These are phyloP conservation scores for Fusarium sp. DNA, from an alignment of 2,329 filamentous ascomycete genomes.

Conservation along the genomic window DNA sequence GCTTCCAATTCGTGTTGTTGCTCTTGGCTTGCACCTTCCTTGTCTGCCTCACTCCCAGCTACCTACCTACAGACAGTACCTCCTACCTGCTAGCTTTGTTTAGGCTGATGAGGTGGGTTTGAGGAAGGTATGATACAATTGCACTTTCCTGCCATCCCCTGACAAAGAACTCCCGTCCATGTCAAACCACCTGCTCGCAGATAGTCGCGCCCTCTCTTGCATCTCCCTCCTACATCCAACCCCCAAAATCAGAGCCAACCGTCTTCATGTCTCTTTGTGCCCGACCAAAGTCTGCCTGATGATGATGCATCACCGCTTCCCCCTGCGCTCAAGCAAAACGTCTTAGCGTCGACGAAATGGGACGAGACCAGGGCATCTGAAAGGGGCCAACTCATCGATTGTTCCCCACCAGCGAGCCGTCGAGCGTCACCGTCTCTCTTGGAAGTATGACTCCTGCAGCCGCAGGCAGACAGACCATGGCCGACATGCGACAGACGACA, in stretches of 20 bases:
- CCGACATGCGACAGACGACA: conserved; percentile 14
- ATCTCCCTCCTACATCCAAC: conserved; percentile 21
- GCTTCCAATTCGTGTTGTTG: conserved; percentile 13
- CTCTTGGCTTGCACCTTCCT: conserved; percentile 9
- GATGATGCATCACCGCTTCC: conserved; percentile 45
- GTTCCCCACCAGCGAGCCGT: conserved; percentile 41
- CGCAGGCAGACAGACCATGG: conserved; percentile 31
- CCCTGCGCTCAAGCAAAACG: conserved; percentile 37
- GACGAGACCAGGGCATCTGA: conserved; percentile 43
- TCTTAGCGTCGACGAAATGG: conserved; percentile 42
- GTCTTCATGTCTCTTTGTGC: conserved; percentile 35
- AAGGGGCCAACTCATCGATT: conserved; percentile 45
- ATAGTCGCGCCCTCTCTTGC: conserved; percentile 10
- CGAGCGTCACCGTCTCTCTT: conserved; percentile 44
- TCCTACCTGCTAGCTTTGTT: conserved; percentile 10
- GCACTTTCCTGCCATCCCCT: conserved; percentile 19
- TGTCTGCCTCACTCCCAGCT: not conserved
- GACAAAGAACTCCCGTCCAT: conserved; percentile 11
- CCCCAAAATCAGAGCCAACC: conserved; percentile 9
- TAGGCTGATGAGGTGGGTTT: not conserved
- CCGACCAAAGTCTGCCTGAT: conserved; percentile 43
- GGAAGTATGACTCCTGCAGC: conserved; percentile 39
- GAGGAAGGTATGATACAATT: conserved; percentile 1
- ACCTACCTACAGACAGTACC: not conserved
- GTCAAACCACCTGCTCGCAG: conserved; percentile 12